phyloP scores from a whole-genome alignment of 2,329 filamentous ascomycete species.

The Trichoderma sp. region DNA sequence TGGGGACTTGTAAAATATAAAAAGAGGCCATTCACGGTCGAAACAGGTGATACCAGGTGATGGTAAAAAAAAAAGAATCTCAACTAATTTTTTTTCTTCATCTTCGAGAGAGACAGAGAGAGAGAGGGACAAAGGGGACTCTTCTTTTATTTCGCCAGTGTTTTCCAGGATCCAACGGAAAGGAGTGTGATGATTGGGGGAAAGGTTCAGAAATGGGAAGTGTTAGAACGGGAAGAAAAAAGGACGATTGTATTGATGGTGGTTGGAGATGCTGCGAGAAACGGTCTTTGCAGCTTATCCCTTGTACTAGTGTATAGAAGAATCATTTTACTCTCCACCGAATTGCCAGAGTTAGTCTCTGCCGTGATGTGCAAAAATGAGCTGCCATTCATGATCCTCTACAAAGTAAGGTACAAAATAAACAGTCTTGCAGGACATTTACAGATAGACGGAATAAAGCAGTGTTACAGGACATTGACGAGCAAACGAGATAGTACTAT shows the following conservation, averaged over 20 bases:
- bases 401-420: no score
- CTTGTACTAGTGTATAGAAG: conserved; percentile 41
- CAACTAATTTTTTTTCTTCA: not conserved
- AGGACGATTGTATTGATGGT: conserved; percentile 13
- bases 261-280: conserved; percentile 14
- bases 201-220: no score
- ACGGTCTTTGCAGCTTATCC: conserved; percentile 16
- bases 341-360: not conserved
- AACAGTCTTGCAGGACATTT: not conserved
- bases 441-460: no score
- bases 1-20: not conserved
- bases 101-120: not conserved
- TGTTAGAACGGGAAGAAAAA: not conserved
- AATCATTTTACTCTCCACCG: conserved; percentile 25
- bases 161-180: conserved; percentile 3
- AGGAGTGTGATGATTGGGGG: not conserved
- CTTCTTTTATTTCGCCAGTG: not conserved
- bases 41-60: not conserved
- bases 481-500: not conserved
- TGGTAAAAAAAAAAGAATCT: not conserved
- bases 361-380: not conserved
- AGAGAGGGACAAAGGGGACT: not conserved
- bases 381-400: no score
- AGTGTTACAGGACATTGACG: no score
- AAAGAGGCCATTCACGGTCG: not conserved